Evolutionary conservation across 2,329 filamentous ascomycete species (phyloP), one percentile per base, ranked within the genome.

Genomic region (Ophiostoma piceae): DNA sequence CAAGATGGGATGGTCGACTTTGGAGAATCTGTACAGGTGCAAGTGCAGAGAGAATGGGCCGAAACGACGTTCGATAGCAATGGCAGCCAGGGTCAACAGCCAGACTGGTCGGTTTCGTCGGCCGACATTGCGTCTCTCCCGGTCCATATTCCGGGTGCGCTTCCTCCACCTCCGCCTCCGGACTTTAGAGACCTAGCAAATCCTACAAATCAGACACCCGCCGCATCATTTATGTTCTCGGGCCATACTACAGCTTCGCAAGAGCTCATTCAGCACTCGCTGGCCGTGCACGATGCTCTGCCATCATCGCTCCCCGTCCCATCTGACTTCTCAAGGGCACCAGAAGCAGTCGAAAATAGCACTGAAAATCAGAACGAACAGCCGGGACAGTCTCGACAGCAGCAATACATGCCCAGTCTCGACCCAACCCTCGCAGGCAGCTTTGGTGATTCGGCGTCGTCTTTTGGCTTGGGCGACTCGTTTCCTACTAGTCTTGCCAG

Each of bases 261-360:
- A 3, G 84, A 88, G 70, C 96, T 95, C 77, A 91, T 92, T 74
- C 87, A 95, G 73, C 87, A 94, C 75, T 95, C 92, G 0, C 84
- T 96, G 67, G 85, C 88, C 1, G 80, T 90, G 16, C 87, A 96
- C 76, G 84, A 91, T 72, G 85, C 87, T 16, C 78, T 90, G 3
- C 79, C 85, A 0, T 90, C 88, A 0, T 90, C 89, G 1, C 85
- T 90, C 71, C 80, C 89, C 22, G 70, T 62, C 2, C 26, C 47
- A 8, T 26, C 32, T 22, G 37, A 57, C 64, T 64, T 41, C 2
- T 64, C 29, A 16, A 16, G 1, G 26, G n/a, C 9, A n/a, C 26
- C 29, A 26, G 26, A 62, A 37, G 60, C 4, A 29, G 29, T 9
- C 8, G 8, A 14, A 29, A 6, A 12, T 22, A 60, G 4, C 8